These are phyloP conservation scores for Xylaria venustula DNA, from an alignment of 495 filamentous ascomycete species.

Conservation along the genomic window DNA sequence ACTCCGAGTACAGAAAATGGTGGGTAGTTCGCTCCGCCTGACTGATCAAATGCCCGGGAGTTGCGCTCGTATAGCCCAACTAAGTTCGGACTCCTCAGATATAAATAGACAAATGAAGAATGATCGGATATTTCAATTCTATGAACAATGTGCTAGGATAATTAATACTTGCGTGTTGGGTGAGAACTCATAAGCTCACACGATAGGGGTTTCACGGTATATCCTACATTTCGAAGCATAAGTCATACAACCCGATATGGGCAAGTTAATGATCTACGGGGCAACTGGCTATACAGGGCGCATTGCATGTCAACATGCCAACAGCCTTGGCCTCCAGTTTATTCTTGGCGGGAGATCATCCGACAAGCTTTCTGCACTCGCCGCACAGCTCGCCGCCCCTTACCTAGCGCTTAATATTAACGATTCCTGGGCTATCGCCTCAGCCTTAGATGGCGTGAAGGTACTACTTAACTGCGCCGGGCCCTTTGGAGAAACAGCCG, in stretches of 20 bases:
- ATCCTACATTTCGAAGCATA: no score
- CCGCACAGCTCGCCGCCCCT: neutral
- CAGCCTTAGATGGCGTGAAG: neutral
- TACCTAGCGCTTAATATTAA: neutral
- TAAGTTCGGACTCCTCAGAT: no score
- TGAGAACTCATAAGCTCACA: no score
- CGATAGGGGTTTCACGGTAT: neutral
- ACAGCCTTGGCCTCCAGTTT: neutral
- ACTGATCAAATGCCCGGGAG: no score
- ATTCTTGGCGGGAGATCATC: neutral
- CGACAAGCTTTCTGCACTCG: neutral
- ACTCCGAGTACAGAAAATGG: no score
- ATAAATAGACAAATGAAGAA: no score
- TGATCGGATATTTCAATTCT: no score
- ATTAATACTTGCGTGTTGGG: no score
- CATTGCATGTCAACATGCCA: constrained; percentile 3
- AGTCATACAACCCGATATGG: neutral
- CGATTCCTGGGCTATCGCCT: neutral
- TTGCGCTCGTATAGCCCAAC: no score
- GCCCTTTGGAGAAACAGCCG: constrained; percentile 3
- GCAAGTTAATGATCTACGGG: constrained; percentile 9
- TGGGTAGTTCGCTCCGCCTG: no score
- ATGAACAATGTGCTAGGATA: no score
- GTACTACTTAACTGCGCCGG: constrained; percentile 13
- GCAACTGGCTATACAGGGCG: constrained; percentile 10